Percentiles rank a stretch among this genome's conserved stretches.
These are phyloP conservation scores for Neonectria faginata DNA, from an alignment of 2,329 filamentous ascomycete genomes.

Conservation along the genomic window DNA sequence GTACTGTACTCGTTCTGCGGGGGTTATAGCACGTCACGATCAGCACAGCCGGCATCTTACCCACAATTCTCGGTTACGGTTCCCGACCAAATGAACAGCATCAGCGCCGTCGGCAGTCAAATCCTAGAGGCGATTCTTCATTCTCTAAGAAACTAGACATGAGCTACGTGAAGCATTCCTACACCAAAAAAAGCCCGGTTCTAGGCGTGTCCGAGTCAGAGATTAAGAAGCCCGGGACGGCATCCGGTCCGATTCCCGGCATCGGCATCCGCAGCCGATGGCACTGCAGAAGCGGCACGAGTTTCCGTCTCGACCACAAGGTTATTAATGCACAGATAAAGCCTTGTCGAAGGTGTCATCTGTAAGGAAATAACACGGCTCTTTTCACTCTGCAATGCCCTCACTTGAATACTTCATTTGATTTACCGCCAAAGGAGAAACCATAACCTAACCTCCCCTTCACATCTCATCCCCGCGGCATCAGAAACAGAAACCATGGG, in stretches of 20 bases:
- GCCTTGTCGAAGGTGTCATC: too few relatives aligned
- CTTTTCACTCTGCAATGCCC: not conserved
- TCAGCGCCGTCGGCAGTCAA: too few relatives aligned
- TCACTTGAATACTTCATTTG: not conserved
- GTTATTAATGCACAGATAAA: not conserved
- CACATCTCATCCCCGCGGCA: not conserved
- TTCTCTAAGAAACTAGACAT: too few relatives aligned
- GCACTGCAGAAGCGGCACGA: not conserved
- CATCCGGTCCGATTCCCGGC: not conserved
- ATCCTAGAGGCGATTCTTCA: not conserved
- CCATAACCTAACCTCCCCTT: not conserved
- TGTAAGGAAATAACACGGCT: not conserved
- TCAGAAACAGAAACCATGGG: slow-evolving; percentile 31
- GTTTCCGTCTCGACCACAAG: not conserved
- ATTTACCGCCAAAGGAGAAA: not conserved
- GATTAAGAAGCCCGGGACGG: not conserved
- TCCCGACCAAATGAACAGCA: too few relatives aligned
- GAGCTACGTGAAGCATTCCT: not conserved
- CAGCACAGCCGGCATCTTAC: too few relatives aligned
- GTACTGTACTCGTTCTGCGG: too few relatives aligned
- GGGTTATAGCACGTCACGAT: too few relatives aligned
- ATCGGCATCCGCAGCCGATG: not conserved
- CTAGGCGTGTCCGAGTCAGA: not conserved
- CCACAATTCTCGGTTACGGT: too few relatives aligned
- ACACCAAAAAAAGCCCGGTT: too few relatives aligned